These are phyloP conservation scores for Plectosphaerella cucumerina DNA, from an alignment of 2,329 filamentous ascomycete genomes.

Conservation along the genomic window DNA sequence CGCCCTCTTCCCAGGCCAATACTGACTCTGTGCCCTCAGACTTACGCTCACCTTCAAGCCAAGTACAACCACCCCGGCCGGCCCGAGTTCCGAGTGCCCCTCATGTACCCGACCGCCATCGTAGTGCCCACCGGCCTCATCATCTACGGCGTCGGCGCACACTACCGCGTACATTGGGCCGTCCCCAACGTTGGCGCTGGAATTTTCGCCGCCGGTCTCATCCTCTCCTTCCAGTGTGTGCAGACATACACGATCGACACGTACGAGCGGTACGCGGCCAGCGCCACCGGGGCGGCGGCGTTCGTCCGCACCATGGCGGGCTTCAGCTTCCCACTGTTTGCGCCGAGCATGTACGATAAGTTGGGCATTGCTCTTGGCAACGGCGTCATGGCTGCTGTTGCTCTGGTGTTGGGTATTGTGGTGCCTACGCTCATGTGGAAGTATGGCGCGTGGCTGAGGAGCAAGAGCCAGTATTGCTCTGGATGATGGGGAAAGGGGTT, in stretches of 20 bases:
- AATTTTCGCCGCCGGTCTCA: conserved; percentile 42
- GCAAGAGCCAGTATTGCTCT: conserved; percentile 12
- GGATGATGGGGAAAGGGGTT: background rate
- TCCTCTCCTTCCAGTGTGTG: conserved; percentile 53
- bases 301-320: conserved; percentile 52
- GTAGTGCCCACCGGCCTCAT: conserved; percentile 45
- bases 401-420: conserved; percentile 10
- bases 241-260: conserved; percentile 47
- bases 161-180: conserved; percentile 41
- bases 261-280: conserved; percentile 13
- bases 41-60: conserved; percentile 20
- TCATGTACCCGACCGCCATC: conserved; percentile 28
- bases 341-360: conserved; percentile 33
- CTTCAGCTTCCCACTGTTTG: conserved; percentile 56
- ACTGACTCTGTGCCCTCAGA: conserved; percentile 8
- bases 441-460: conserved; percentile 14
- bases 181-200: conserved; percentile 54
- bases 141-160: conserved; percentile 41
- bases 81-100: conserved; percentile 28
- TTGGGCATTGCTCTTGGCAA: conserved; percentile 42
- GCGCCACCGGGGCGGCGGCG: conserved; percentile 29
- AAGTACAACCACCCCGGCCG: conserved; percentile 20
- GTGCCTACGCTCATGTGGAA: conserved; percentile 15
- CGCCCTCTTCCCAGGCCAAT: too few species aligned
- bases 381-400: conserved; percentile 25